These are phyloP conservation scores for Tremella fuciformis DNA, from an alignment of 768 basidiomycete species.

Conservation along the genomic window DNA sequence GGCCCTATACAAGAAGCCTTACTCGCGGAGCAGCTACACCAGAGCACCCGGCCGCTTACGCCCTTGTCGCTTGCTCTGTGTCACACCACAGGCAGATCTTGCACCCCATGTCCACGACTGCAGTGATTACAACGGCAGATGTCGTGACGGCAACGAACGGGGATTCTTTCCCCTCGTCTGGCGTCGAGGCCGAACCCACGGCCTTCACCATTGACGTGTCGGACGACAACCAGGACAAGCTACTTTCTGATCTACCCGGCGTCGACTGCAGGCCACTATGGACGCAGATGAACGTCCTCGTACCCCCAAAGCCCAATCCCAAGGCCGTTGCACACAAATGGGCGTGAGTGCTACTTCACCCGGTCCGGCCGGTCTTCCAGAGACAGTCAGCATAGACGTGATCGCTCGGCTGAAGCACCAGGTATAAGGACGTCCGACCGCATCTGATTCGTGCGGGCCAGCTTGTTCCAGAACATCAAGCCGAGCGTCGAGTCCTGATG, in stretches of 20 bases:
- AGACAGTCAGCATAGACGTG: too few species aligned
- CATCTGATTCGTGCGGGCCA: constrained; percentile 18
- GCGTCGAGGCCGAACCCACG: background rate
- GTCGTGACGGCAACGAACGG: background rate
- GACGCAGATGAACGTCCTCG: constrained; percentile 18
- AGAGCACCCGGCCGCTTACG: too few species aligned
- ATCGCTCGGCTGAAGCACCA: background rate
- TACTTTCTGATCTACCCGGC: constrained; percentile 10
- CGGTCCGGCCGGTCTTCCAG: background rate
- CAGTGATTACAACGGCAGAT: too few species aligned
- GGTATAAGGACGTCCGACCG: constrained; percentile 14
- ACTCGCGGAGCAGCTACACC: too few species aligned
- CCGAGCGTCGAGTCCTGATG: constrained; percentile 20
- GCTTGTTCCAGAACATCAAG: constrained; percentile 18
- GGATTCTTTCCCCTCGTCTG: background rate
- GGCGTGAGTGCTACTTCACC: constrained; percentile 11
- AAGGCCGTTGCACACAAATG: constrained; percentile 23
- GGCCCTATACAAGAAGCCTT: too few species aligned
- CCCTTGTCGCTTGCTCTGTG: too few species aligned
- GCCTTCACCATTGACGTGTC: constrained; percentile 7
- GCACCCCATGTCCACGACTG: too few species aligned
- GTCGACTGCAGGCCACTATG: constrained; percentile 12
- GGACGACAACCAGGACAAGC: constrained; percentile 18
- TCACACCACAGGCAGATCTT: too few species aligned
- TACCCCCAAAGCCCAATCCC: constrained; percentile 14